These are phyloP conservation scores for Bipolaris zeicola DNA, from an alignment of 2,329 filamentous ascomycete species.

Conservation along the genomic window DNA sequence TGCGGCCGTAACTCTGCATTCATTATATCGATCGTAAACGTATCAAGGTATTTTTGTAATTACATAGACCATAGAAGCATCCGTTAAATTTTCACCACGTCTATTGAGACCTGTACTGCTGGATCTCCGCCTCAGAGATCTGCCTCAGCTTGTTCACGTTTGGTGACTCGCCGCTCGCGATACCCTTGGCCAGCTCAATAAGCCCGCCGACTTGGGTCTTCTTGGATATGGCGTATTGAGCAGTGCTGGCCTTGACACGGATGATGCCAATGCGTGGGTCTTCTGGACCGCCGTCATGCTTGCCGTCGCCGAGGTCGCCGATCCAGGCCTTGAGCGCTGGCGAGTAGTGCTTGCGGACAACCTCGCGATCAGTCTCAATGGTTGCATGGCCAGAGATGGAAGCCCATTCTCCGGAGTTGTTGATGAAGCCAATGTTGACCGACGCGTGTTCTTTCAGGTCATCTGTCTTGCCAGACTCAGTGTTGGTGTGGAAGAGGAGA, in stretches of 20 bases:
- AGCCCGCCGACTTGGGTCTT: slow-evolving; percentile 68
- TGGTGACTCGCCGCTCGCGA: slow-evolving; percentile 73
- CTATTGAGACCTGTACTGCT: slow-evolving; percentile 46
- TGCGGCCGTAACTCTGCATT: neutral
- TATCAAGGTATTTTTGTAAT: neutral
- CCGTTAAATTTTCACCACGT: neutral
- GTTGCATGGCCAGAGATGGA: slow-evolving; percentile 76
- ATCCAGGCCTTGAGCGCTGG: slow-evolving; percentile 80
- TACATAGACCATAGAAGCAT: neutral
- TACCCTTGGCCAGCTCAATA: slow-evolving; percentile 76
- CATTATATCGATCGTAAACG: neutral
- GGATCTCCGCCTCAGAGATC: slow-evolving; percentile 60
- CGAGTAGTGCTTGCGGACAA: slow-evolving; percentile 73
- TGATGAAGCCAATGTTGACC: slow-evolving; percentile 83
- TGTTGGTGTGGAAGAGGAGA: slow-evolving; percentile 90
- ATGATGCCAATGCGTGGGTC: slow-evolving; percentile 86
- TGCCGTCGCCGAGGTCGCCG: slow-evolving; percentile 78
- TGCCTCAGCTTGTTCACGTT: slow-evolving; percentile 78
- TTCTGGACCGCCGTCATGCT: slow-evolving; percentile 78
- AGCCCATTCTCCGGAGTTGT: slow-evolving; percentile 79
- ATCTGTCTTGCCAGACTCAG: slow-evolving; percentile 84
- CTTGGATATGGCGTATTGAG: slow-evolving; percentile 70
- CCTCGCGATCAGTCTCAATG: slow-evolving; percentile 70
- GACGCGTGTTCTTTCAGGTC: slow-evolving; percentile 74
- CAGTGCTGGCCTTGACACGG: slow-evolving; percentile 72